Evolutionary conservation across 106 monocot genomes (phyloP).

Genomic region (Agapanthus africanus): DNA sequence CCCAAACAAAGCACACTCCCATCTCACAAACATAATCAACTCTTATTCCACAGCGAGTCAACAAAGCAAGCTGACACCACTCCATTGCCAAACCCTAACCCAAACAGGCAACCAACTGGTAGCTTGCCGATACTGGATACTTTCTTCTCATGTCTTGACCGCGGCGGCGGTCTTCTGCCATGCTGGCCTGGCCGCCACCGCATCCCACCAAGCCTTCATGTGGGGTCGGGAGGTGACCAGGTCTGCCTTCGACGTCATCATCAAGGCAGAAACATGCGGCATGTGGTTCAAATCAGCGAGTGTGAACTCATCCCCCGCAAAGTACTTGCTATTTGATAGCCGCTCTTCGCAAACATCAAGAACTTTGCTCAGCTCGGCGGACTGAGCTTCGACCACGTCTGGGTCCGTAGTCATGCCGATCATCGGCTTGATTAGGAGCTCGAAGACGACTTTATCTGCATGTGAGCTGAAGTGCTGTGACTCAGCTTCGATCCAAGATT

Average conservation of each 20-base stretch:
- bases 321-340: slow-evolving; percentile 15
- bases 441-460: slow-evolving; percentile 7
- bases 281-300: slow-evolving; percentile 20
- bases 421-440: slow-evolving; percentile 15
- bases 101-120: too few species aligned
- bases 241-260: background rate
- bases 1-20: too few species aligned
- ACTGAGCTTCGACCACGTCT: slow-evolving; percentile 15
- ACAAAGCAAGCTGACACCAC: too few species aligned
- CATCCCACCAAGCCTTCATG: slow-evolving; percentile 8
- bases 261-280: background rate
- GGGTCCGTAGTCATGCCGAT: slow-evolving; percentile 14
- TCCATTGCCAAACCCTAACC: too few species aligned
- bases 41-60: too few species aligned
- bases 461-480: slow-evolving; percentile 33
- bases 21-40: too few species aligned
- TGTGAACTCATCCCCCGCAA: slow-evolving; percentile 15
- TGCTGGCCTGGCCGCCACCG: background rate
- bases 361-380: slow-evolving; percentile 4
- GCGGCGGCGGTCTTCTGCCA: background rate
- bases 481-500: slow-evolving; percentile 41
- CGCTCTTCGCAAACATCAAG: slow-evolving; percentile 24
- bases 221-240: background rate
- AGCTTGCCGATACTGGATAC: too few species aligned
- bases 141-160: too few species aligned